Evolutionary conservation across 2,329 filamentous ascomycete species (phyloP).

Genomic region (Lasiodiplodia sp.): DNA sequence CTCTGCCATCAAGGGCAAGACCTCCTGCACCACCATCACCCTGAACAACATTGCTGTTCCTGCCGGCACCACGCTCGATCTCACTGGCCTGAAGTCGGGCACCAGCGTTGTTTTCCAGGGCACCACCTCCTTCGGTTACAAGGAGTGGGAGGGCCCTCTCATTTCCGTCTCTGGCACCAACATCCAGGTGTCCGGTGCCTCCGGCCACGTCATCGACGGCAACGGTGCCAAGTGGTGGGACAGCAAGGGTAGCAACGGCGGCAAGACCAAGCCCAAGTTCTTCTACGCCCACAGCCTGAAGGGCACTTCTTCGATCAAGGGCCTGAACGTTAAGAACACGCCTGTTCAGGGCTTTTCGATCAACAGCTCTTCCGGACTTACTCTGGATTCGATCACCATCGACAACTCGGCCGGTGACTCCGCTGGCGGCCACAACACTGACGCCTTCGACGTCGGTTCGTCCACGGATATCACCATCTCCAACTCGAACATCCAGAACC

Average conservation of each 20-base stretch:
- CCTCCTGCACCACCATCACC: conserved; percentile 62
- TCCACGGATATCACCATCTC: conserved; percentile 59
- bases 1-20: conserved; percentile 57
- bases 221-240: conserved; percentile 63
- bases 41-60: conserved; percentile 64
- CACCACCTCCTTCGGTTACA: conserved; percentile 71
- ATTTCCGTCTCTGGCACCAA: conserved; percentile 66
- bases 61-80: conserved; percentile 64
- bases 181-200: conserved; percentile 66
- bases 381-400: conserved; percentile 60
- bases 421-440: conserved; percentile 58
- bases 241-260: conserved; percentile 55
- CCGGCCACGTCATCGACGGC: conserved; percentile 63
- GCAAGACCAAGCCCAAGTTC: conserved; percentile 58
- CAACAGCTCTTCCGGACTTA: conserved; percentile 54
- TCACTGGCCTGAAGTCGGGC: conserved; percentile 61
- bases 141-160: conserved; percentile 70
- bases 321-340: conserved; percentile 56
- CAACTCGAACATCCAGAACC: conserved; percentile 62
- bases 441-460: conserved; percentile 64
- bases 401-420: conserved; percentile 64
- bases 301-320: conserved; percentile 56
- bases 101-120: conserved; percentile 69
- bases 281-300: conserved; percentile 64
- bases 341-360: conserved; percentile 61